Conservation (phyloP, 768 basidiomycete species). For the Cubamyces sp. region DNA sequence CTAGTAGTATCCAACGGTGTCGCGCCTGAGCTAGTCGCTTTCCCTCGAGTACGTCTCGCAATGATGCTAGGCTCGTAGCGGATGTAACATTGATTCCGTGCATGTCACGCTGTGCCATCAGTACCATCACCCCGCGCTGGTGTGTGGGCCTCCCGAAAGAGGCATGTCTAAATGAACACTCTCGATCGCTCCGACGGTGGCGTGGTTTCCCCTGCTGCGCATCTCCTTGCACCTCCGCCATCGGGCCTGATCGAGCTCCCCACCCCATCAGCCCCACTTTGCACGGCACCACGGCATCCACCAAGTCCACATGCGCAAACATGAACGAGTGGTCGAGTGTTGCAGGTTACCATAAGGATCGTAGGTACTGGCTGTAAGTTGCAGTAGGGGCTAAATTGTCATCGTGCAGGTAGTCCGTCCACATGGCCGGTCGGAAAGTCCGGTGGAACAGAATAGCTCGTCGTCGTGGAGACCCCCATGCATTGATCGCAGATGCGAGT, state of each 20-base stretch:
- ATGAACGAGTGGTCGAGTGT: no score
- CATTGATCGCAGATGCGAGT: background rate
- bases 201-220: slow-evolving; percentile 2
- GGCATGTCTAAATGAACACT: slow-evolving; percentile 12
- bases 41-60: background rate
- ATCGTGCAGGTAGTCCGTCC: no score
- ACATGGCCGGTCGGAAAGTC: no score
- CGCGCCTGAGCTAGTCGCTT: no score
- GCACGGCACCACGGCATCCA: no score
- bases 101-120: slow-evolving; percentile 14
- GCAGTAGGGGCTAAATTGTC: no score
- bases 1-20: no score
- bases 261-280: no score
- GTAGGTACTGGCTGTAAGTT: no score
- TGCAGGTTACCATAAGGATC: no score
- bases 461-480: background rate
- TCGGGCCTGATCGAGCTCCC: background rate
- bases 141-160: slow-evolving; percentile 11
- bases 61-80: background rate
- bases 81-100: background rate
- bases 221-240: background rate
- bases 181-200: slow-evolving; percentile 6
- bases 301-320: no score
- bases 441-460: background rate
- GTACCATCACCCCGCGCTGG: slow-evolving; percentile 17